Evolutionary conservation across 352 stramenopile genomes (phyloP).

Genomic region (Globisporangium barbulae): DNA sequence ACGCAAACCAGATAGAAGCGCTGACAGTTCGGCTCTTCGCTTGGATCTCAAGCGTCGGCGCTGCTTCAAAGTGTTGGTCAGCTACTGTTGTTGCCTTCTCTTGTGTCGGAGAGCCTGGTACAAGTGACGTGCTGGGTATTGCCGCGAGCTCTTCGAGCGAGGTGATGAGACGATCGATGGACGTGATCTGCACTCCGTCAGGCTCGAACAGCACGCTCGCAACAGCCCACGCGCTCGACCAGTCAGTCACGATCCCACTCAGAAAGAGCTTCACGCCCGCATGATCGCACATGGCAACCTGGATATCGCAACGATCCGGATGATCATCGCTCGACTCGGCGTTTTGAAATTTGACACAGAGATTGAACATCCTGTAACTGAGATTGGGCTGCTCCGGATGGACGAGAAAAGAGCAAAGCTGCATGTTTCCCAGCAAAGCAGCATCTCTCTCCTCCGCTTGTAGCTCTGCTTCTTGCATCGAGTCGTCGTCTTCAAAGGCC

Average conservation of each 20-base stretch:
- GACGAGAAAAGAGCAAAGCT: conserved; percentile 3
- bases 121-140: background rate
- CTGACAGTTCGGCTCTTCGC: conserved; percentile 5
- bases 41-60: background rate
- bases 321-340: background rate
- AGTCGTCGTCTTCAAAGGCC: background rate
- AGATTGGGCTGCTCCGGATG: background rate
- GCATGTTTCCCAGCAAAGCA: background rate
- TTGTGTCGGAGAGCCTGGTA: background rate
- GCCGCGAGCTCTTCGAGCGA: conserved; percentile 8
- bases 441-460: background rate
- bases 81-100: background rate
- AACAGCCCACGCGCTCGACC: conserved; percentile 33
- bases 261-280: conserved; percentile 36
- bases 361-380: background rate
- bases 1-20: conserved; percentile 41
- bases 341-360: conserved; percentile 4
- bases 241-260: conserved; percentile 15
- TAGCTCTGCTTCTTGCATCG: background rate
- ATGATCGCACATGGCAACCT: conserved; percentile 35
- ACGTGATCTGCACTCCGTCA: background rate
- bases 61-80: background rate
- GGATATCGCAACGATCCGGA: conserved; percentile 14
- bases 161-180: conserved; percentile 8
- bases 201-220: conserved; percentile 19